Base-by-base conservation (phyloP, 805 yeast species). In the Cyberlindnera japonica region DNA sequence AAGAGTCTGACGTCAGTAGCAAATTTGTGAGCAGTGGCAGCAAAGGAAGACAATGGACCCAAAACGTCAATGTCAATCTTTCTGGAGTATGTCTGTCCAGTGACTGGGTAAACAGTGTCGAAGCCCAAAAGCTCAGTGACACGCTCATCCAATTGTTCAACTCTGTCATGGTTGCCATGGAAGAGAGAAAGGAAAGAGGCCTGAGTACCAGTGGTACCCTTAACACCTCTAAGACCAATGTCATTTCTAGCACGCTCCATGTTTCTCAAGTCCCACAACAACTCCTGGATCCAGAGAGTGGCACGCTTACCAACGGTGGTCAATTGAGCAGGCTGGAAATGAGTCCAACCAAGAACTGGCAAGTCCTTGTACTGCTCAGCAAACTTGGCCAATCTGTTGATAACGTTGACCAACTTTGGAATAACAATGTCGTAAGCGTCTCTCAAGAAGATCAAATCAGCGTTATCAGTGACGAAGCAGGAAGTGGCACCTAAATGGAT, bases 171-270 rank as follows among this genome's bases (percentile, higher is more conserved):
- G 66, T 93, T 83, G 51, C 98, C 98, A 57, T 91, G 95, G 81
- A 89, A 93, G 54, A 93, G 75, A 15, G 97, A 77, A 62, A 93
- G 71, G 77, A 93, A 93, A 2, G 98, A 91, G 41, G 86, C 99
- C 70, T 93, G 99, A 29, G 99, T 93, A 67, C 99, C 99, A 35
- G 99, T 93, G 46, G 99, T 93, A 62, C 99, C 99, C 72, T 93
- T 93, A 53, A 90, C 98, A 63, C 99, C 99, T 68, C 99, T 81
- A 57, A 93, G 74, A 35, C 98, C 98, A 52, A 93, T 68, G 64
- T 93, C 99, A 60, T 91, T 84, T 71, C 99, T 83, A 35, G 98
- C 98, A 68, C 99, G 83, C 53, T 76, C 82, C 71, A 93, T 77
- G 71, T 93, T 93, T 70, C 99, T 80, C 65, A 93, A 77, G 68